Evolutionary conservation across 2,329 filamentous ascomycete species (phyloP).

Genomic region (Fusarium transvaalense): DNA sequence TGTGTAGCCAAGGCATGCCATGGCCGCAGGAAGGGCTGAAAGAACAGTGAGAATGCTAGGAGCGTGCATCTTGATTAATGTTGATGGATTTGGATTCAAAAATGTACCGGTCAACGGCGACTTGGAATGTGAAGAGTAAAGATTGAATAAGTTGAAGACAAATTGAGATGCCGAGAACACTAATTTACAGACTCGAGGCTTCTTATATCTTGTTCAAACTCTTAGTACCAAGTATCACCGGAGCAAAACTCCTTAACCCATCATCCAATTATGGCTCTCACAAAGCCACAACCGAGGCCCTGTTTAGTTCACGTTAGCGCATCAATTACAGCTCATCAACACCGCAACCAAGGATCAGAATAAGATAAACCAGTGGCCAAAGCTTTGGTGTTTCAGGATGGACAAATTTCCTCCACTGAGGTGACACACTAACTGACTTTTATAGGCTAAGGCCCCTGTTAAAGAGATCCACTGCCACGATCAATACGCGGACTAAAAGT

Average conservation of each 20-base stretch:
- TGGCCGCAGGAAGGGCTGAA: slow-evolving; percentile 47
- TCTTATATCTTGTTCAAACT: not conserved
- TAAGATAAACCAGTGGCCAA: not conserved
- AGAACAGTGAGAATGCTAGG: slow-evolving; percentile 36
- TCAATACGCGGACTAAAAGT: not conserved
- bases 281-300: not conserved
- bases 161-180: not conserved
- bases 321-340: not conserved
- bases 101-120: not conserved
- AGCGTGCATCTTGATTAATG: slow-evolving; percentile 1
- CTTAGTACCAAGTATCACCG: not conserved
- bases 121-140: not conserved
- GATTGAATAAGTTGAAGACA: not conserved
- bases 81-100: not conserved
- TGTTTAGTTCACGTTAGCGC: not conserved
- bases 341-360: not conserved
- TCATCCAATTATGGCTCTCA: too few species aligned
- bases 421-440: slow-evolving; percentile 4
- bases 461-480: not conserved
- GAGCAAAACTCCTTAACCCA: not conserved
- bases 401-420: slow-evolving; percentile 13
- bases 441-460: slow-evolving; percentile 1
- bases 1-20: slow-evolving; percentile 47
- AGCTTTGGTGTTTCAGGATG: slow-evolving; percentile 5
- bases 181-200: not conserved